These are phyloP conservation scores for Botrytis sinoallii DNA, from an alignment of 2,329 filamentous ascomycete species.

Conservation along the genomic window DNA sequence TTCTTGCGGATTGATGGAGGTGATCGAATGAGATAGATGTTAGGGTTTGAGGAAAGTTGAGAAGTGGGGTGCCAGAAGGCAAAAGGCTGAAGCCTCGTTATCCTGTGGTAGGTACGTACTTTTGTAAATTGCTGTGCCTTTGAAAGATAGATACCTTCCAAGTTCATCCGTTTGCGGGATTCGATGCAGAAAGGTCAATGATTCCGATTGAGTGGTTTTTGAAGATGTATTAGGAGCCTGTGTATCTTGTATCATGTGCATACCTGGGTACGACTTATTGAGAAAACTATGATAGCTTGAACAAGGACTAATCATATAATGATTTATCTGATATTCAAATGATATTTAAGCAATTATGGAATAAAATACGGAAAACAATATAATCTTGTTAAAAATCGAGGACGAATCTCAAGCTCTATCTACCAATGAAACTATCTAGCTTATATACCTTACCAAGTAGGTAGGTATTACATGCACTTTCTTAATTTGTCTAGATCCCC, in stretches of 20 bases:
- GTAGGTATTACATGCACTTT: not conserved
- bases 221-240: not conserved
- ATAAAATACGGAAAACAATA: not conserved
- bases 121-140: not conserved
- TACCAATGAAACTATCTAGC: not conserved
- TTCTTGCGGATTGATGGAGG: slow-evolving; percentile 3
- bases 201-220: not conserved
- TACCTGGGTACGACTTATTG: not conserved
- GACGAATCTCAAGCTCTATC: not conserved
- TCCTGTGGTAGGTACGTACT: not conserved
- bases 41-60: not conserved
- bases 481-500: not conserved
- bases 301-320: not conserved
- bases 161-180: not conserved
- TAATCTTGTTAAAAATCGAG: not conserved
- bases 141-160: not conserved
- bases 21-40: not conserved
- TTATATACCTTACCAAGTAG: not conserved
- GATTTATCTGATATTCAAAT: no score
- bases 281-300: not conserved
- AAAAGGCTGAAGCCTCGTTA: not conserved
- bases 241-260: not conserved
- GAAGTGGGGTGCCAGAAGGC: not conserved
- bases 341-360: no score
- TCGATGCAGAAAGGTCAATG: not conserved